Evolutionary conservation across 1,284 basidiomycete species (phyloP).

Genomic region (Acaromyces ingoldii): DNA sequence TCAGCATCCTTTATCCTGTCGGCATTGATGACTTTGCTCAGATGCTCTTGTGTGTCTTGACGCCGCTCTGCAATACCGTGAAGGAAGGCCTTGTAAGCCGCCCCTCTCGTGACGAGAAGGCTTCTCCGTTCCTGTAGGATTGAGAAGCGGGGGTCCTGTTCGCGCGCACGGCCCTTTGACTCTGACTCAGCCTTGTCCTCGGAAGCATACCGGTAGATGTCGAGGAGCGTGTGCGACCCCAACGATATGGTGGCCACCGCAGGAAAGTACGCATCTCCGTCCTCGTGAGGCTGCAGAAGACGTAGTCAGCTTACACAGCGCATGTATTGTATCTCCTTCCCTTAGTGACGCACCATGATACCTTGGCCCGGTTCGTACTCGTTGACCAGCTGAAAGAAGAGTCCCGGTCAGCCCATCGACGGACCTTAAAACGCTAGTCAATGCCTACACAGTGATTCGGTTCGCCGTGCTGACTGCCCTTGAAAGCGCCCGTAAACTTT

Average conservation of each 20-base stretch:
- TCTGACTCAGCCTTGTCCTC: constrained; percentile 9
- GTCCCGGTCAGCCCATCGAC: not conserved
- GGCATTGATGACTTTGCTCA: constrained; percentile 27
- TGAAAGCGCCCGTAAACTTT: constrained; percentile 60
- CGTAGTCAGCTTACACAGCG: constrained; percentile 8
- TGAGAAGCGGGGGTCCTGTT: constrained; percentile 37
- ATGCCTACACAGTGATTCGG: constrained; percentile 85
- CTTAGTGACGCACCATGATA: constrained; percentile 59
- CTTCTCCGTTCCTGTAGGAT: constrained; percentile 46
- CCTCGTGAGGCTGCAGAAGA: constrained; percentile 72
- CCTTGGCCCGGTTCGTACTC: constrained; percentile 79
- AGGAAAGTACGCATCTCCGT: constrained; percentile 80
- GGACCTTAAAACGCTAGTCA: constrained; percentile 38
- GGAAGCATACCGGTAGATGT: constrained; percentile 69
- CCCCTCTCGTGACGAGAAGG: constrained; percentile 40
- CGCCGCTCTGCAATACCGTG: constrained; percentile 56
- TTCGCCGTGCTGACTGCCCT: constrained; percentile 60
- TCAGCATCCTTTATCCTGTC: constrained; percentile 14
- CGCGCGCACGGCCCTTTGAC: constrained; percentile 26
- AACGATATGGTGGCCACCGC: constrained; percentile 84
- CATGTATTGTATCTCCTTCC: not conserved
- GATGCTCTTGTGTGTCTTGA: constrained; percentile 30
- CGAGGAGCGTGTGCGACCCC: constrained; percentile 74
- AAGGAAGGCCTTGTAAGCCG: constrained; percentile 37
- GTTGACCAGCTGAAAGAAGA: constrained; percentile 53